Base-by-base conservation (phyloP, 2,329 filamentous ascomycete genomes). In the Fusarium sp. region DNA sequence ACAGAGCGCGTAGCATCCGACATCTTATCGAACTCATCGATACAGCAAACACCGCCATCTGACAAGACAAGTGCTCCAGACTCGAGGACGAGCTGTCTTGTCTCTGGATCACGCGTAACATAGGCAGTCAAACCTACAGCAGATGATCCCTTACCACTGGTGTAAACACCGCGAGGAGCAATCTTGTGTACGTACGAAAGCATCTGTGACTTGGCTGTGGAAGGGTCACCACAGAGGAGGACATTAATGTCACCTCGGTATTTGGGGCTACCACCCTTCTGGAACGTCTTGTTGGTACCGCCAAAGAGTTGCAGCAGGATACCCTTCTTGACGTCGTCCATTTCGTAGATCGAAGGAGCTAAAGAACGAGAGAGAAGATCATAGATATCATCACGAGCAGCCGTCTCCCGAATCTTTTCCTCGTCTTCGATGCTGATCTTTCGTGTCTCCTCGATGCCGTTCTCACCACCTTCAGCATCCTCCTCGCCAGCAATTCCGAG, bases 281-380 rank as follows among this genome's bases (percentile, higher is more conserved):
- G 89, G 79, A 99, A 99, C 1, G 92, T 93, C 82, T 99, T 99
- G 84, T 99, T 99, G 34, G 96, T 97, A 58, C 96, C 96, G 37
- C 96, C 95, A 77, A 99, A 99, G 40, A 99, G 88, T 76, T 99
- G 96, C 6, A 99, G 89, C 12, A 99, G 84, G 65, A 99, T 97
- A 12, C 96, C 96, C 82, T 99, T 99, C 85, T 99, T 99, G 47
- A 98, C 94, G 75, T 99, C 96, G 72, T 99, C 96, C 90, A 97
- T 92, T 80, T 99, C 96, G 82, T 97, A 97, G 75, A 99, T 91
- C 62, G 94, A 97, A 15, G 96, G 96, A 3, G 96, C 96, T 30
- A 99, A 84, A 2, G 95, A 98, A 37, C 95, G 89, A 18, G 96
- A 88, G 6, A 99, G 88, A 26, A 99, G 87, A 23, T 99, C 94